These are phyloP conservation scores for Lathyrus oleraceus DNA, from an alignment of 306 rosid genomes.

Conservation along the genomic window DNA sequence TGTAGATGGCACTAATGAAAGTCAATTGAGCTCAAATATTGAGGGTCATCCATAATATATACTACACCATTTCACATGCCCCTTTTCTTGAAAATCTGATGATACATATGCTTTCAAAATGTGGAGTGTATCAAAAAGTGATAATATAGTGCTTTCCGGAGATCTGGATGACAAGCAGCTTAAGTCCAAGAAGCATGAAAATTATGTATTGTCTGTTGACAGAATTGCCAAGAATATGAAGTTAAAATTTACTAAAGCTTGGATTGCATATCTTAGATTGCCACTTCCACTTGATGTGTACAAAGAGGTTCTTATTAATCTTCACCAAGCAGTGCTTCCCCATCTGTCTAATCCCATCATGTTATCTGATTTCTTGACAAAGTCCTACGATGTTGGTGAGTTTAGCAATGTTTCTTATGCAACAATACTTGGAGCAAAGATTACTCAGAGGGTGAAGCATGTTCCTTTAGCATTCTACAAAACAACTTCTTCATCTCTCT, in stretches of 20 bases:
- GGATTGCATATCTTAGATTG: conserved; percentile 79
- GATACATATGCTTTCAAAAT: conserved; percentile 53
- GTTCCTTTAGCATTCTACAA: conserved; percentile 87
- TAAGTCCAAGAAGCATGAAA: conserved; percentile 46
- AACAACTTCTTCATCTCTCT: conserved; percentile 67
- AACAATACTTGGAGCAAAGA: conserved; percentile 87
- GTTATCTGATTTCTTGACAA: conserved; percentile 83
- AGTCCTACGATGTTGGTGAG: conserved; percentile 82
- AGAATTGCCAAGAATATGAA: conserved; percentile 70
- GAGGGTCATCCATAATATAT: conserved; percentile 54
- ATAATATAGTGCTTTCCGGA: no score
- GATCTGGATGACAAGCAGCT: conserved; percentile 50
- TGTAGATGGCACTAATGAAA: conserved; percentile 37
- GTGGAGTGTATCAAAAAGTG: conserved; percentile 73
- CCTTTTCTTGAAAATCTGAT: conserved; percentile 53
- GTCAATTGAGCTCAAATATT: conserved; percentile 46
- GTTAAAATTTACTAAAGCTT: conserved; percentile 84
- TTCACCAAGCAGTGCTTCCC: conserved; percentile 84
- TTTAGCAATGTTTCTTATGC: conserved; percentile 81
- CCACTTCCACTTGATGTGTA: conserved; percentile 87
- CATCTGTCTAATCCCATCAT: conserved; percentile 76
- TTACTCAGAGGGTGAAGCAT: conserved; percentile 77
- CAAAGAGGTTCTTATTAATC: conserved; percentile 90
- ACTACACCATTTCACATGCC: conserved; percentile 55
- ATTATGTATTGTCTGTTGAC: conserved; percentile 53